Evolutionary conservation across 345 rosid species (phyloP).

Genomic region (Kernera saxatilis): DNA sequence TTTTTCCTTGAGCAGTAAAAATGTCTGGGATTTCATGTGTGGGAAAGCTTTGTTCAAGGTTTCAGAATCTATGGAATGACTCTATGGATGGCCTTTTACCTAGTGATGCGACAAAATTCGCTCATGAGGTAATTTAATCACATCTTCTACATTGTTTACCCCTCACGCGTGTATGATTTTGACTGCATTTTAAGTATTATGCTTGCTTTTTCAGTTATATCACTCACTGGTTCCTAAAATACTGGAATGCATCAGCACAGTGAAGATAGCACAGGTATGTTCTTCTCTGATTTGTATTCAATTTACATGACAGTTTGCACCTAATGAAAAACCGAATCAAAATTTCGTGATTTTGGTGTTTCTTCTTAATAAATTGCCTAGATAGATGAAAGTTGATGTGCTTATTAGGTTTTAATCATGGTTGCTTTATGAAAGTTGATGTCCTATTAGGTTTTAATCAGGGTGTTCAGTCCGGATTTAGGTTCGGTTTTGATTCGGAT

Average conservation of each 20-base stretch:
- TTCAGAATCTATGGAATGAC: slow-evolving; percentile 37
- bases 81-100: slow-evolving; percentile 31
- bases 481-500: no score
- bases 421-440: slow-evolving; percentile 2
- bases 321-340: neutral
- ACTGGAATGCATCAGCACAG: slow-evolving; percentile 60
- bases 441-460: no score
- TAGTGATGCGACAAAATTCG: slow-evolving; percentile 36
- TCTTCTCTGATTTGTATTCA: neutral
- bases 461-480: no score
- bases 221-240: slow-evolving; percentile 48
- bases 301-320: neutral
- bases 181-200: slow-evolving; percentile 10
- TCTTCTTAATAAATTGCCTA: neutral
- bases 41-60: slow-evolving; percentile 70
- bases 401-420: neutral
- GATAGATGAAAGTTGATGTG: neutral
- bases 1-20: slow-evolving; percentile 55
- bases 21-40: slow-evolving; percentile 57
- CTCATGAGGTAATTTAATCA: slow-evolving; percentile 53
- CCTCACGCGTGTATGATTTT: neutral
- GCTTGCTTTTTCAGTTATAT: slow-evolving; percentile 50
- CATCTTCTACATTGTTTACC: slow-evolving; percentile 2
- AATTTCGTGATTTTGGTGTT: neutral
- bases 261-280: slow-evolving; percentile 90